Evolutionary conservation across 2,329 filamentous ascomycete genomes (phyloP), one percentile per base, ranked within the genome.

Genomic region (Arachnopeziza araneosa): DNA sequence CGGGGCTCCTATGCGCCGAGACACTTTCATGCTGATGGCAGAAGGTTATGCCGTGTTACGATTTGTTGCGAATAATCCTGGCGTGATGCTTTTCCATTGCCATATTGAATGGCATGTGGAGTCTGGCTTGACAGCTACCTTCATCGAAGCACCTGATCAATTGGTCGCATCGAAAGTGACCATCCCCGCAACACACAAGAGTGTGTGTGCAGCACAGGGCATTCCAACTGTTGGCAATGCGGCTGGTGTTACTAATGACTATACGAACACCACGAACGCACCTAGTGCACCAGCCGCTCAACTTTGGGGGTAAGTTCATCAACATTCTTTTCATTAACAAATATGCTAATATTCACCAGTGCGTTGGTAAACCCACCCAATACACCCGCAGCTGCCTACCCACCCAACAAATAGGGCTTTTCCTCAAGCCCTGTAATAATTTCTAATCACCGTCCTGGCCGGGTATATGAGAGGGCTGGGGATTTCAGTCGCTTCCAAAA

Each of bases 61-160:
- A 24, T 78, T 78, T 69, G 67, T 73, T 3, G 73, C 75, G 14
- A 77, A 81, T 56, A 82, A 82, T 66, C 79, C 80, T 2, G 80
- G 80, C 9, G 69, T 81, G 7, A 82, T 78, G 79, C 76, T 78
- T 1, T 71, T 81, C 59, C 77, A 78, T 59, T 79, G 77, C 17
- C 78, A 80, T 55, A 77, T 80, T 14, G 77, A 78, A 7, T 82
- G 78, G 78, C 62, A 64, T 26, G 59, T 64, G 2, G 55, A 57
- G 19, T 50, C 49, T 21, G 62, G 62, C 24, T 30, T 64, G 24
- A 62, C 58, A 2, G 57, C 57, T n/a, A 62, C 60, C 4, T 54
- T 64, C 26, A 57, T 64, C 22, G 63, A 64, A 32, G 60, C 60
- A 0, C 60, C 60, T 22, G 52, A 56, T 8, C 52, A 55, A n/a